Base-by-base conservation (phyloP, 805 yeast species). In the Starmera amethionina region DNA sequence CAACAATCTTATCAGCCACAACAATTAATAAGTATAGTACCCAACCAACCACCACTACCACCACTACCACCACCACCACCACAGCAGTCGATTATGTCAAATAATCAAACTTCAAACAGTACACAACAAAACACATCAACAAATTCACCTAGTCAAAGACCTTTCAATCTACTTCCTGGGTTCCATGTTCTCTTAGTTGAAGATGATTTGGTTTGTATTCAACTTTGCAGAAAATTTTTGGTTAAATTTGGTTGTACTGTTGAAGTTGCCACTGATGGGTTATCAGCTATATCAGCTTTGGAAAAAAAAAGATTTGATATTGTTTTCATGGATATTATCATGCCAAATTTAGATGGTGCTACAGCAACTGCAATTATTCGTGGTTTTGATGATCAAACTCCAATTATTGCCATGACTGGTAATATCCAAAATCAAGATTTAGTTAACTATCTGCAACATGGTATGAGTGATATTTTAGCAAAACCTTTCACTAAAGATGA, bases 371-470 rank as follows among this genome's bases (percentile, higher is more conserved):
- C 90, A 33, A 77, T 90, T 35, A 87, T 93, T 37, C 71, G 97
- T 49, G 77, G 82, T 15, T 85, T 86, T 56, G 95, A 88, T 58
- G 75, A 77, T 16, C 73, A 73, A 40, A 86, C 96, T 0, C 97
- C 97, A 11, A 85, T 93, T 46, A 82, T 93, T 48, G 94, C 95
- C 28, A 86, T 86, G 95, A 86, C 96, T 2, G 94, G 95, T 33
- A 87, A 86, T 55, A 83, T 86, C 42, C 82, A 83, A 49, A 85
- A 82, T 47, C 77, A 81, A 48, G 95, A 87, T 59, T 67, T 87
- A 42, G 82, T 83, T 36, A 82, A 79, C 1, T 87, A 84, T 58
- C 64, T 85, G 44, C 82, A 81, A 50, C 86, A 87, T 53, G 97
- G 96, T 5, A 88, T 88, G 86, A 80, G 85, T 43, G 96, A 87